Base-by-base conservation (phyloP, 2,329 filamentous ascomycete genomes). In the Cercospora sesami region DNA sequence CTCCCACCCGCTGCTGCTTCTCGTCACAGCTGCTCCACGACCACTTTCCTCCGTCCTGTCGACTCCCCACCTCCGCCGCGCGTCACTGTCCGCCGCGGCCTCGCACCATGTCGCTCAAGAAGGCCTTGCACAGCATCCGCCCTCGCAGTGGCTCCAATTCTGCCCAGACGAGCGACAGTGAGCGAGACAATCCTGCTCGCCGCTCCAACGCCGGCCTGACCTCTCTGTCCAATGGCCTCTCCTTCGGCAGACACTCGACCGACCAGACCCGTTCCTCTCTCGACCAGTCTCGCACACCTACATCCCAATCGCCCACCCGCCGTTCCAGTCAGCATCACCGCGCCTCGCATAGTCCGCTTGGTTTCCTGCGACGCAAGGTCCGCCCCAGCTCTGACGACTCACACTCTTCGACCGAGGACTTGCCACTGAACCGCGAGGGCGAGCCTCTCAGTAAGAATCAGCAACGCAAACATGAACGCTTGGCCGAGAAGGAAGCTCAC, bases 381-480 rank as follows among this genome's bases (percentile, higher is more conserved):
- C 68, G 75, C 9, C 61, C 65, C 28, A 71, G 71, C 58, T 78
- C 77, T 8, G 75, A 76, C 53, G 74, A 75, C 62, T 78, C 76
- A 5, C 73, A 74, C 62, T 78, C 76, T 21, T 77, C 75, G 21
- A 78, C 76, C 39, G 77, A 78, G 69, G 77, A 78, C 62, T 65
- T 77, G 28, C 82, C 82, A 18, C 77, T 85, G 71, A 84, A 84
- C 75, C 78, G 82, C 57, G 81, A 84, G 26, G 83, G 82, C 63
- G 82, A 84, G 75, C 79, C 79, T 58, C 80, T 84, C 79, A 84
- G 82, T 69, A 80, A 79, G 67, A 83, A 83, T 69, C 83, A 85
- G 76, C 75, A 80, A 70, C 81, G 82, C 63, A 85, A 85, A 77
- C 79, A 82, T 68, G 81, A 83, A 73, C 79, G 77, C 66, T 79